Base-by-base conservation (phyloP, 768 basidiomycete species). In the Holtermanniella nyarrowii region DNA sequence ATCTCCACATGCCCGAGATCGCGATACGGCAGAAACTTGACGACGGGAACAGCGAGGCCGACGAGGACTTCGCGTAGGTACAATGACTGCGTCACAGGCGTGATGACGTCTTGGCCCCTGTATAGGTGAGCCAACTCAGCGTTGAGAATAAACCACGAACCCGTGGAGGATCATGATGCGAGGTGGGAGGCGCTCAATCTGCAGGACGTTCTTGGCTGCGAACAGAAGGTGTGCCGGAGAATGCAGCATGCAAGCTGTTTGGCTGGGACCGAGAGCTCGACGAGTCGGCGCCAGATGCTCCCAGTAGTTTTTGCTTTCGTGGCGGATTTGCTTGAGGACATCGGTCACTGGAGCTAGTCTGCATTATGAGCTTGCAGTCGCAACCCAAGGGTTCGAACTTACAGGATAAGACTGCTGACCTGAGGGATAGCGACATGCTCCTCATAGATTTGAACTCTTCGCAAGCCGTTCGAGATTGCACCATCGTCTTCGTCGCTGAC, bases 281-380 rank as follows among this genome's bases (percentile, higher is more conserved):
- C 59, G 53, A 2, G 63, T 26, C 1, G 64, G 61, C 0, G 54
- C 54, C 22, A 56, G 37, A 26, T 65, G 58, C 27, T 65, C 63
- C 3, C 61, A 48, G 16, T 54, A 59, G 21, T 16, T 25, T 41
- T 46, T 46, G 24, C 50, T 49, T 21, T 65, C 63, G 41, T 52
- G 44, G 21, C 58, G 46, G 20, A 61, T 52, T 40, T 65, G 63
- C 46, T 57, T 55, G 58, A 62, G 55, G 25, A 61, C 44, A 42
- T 65, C 61, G 39, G 46, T 45, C 3, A 65, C 52, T 18, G 60
- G 57, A 2, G 60, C 26, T 1, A 65, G 42, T 16, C 56, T 58
- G 39, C 22, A 3, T 12, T 5, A n/a, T 41, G 22, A 43, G 39
- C 48, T 27, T 7, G 31, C 31, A 37, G 20, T 10, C 16, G 31